Conservation (phyloP, 202 grass and related monocot genomes). For the Setaria italica region DNA sequence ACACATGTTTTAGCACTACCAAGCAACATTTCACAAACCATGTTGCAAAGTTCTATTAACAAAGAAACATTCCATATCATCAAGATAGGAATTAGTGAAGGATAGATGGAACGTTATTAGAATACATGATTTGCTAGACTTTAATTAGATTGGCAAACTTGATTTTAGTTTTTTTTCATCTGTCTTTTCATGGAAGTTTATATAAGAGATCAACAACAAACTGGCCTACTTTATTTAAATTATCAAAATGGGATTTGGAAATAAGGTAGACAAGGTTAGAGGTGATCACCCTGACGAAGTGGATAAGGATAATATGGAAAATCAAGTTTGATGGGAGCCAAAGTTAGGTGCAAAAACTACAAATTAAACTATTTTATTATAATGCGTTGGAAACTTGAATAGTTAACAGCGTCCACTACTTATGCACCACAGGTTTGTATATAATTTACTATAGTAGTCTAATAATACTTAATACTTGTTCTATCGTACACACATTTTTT, state of each 20-base stretch:
- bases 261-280: background rate
- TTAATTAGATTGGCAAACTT: background rate
- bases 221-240: background rate
- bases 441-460: background rate
- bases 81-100: background rate
- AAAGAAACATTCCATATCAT: background rate
- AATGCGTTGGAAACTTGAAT: conserved; percentile 5
- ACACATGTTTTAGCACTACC: background rate
- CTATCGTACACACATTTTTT: too few relatives aligned
- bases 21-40: background rate
- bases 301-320: background rate
- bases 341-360: background rate
- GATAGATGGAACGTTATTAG: background rate
- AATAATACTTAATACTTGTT: background rate
- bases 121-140: background rate
- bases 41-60: background rate
- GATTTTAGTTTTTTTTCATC: background rate
- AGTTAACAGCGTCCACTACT: conserved; percentile 16
- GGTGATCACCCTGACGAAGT: background rate
- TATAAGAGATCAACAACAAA: background rate
- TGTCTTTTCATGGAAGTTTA: background rate
- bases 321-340: background rate
- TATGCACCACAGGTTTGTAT: conserved; percentile 16
- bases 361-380: background rate
- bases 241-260: background rate